phyloP scores from a whole-genome alignment of 352 stramenopile genomes.

The Globisporangium lucens region DNA sequence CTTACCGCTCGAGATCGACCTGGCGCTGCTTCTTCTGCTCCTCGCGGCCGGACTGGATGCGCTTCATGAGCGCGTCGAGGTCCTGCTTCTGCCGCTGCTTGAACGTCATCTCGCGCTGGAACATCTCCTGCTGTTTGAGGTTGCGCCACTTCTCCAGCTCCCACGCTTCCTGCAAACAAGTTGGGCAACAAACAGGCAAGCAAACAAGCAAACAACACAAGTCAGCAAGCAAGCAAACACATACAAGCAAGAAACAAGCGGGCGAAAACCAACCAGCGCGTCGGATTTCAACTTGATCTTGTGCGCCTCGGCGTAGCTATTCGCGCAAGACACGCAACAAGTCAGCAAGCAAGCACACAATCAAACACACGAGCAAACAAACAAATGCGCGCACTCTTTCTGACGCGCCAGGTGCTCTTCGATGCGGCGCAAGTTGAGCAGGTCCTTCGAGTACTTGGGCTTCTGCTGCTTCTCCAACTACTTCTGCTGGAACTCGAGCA shows the following conservation, averaged over 20 bases:
- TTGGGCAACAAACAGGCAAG: background rate
- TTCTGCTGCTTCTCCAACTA: slow-evolving; percentile 90
- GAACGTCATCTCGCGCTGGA: slow-evolving; percentile 93
- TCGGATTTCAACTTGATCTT: slow-evolving; percentile 97
- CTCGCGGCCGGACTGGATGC: slow-evolving; percentile 92
- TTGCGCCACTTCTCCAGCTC: slow-evolving; percentile 95
- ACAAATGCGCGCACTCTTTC: slow-evolving; percentile 57
- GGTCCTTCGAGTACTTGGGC: slow-evolving; percentile 93
- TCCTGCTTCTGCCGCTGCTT: slow-evolving; percentile 93
- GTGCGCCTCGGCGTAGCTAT: slow-evolving; percentile 92
- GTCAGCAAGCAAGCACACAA: slow-evolving; percentile 4
- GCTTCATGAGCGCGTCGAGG: slow-evolving; percentile 91
- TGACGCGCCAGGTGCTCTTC: slow-evolving; percentile 91
- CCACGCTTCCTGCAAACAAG: slow-evolving; percentile 71
- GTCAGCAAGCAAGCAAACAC: background rate
- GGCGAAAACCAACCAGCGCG: slow-evolving; percentile 38
- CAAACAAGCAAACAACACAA: background rate
- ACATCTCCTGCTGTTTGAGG: slow-evolving; percentile 94
- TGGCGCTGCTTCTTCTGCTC: slow-evolving; percentile 95
- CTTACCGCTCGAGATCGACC: slow-evolving; percentile 88
- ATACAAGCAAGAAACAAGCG: background rate
- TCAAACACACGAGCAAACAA: background rate
- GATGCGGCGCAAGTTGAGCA: slow-evolving; percentile 92
- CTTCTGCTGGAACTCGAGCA: slow-evolving; percentile 92
- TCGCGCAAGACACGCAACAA: background rate